Base-by-base conservation (phyloP, 2,329 filamentous ascomycete genomes). In the Penicillium sp. region DNA sequence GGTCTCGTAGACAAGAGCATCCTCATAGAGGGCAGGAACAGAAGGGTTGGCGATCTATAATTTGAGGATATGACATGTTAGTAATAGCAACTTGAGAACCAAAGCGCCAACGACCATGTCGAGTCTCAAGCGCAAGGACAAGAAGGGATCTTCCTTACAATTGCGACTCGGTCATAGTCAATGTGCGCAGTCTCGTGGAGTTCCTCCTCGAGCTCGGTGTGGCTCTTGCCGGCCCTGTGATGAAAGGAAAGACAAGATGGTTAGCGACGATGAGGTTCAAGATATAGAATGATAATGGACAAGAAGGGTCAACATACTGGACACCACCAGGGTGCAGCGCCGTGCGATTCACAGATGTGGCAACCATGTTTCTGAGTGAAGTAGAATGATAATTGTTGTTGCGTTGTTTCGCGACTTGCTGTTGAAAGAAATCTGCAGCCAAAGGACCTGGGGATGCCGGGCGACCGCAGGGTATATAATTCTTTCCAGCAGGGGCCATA, bases 161-260 rank as follows among this genome's bases (percentile, higher is more conserved):
- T 99, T 67, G 95, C 92, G 75, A 99, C 95, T 77, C 93, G 91
- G 82, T 98, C 91, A 80, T 98, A 99, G 86, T 99, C 95, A 77
- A 99, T 99, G 86, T 99, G 94, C 71, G 95, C 95, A 77, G 90
- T 93, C 82, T 97, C 92, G 81, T 98, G 93, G 65, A 99, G 91
- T 80, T 97, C 92, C 83, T 98, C 93, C 83, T 99, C 93, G 68
- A 99, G 89, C 80, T 98, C 95, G 50, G 95, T 98, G 87, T 97
- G 94, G 78, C 96, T 91, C 75, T 86, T 85, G 76, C 89, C 85
- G 68, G 93, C 92, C 81, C 92, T 96, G 22, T 28, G 17, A 75
- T 30, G 65, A 44, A 67, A 51, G 66, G 47, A 67, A 51, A 54
- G 60, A 59, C 38, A 44, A 60, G 40, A 57, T 30, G 53, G 61